Percentiles rank a stretch among this genome's conserved stretches.
These are phyloP conservation scores for Epichloe sp. DNA, from an alignment of 2,329 filamentous ascomycete species.

Conservation along the genomic window DNA sequence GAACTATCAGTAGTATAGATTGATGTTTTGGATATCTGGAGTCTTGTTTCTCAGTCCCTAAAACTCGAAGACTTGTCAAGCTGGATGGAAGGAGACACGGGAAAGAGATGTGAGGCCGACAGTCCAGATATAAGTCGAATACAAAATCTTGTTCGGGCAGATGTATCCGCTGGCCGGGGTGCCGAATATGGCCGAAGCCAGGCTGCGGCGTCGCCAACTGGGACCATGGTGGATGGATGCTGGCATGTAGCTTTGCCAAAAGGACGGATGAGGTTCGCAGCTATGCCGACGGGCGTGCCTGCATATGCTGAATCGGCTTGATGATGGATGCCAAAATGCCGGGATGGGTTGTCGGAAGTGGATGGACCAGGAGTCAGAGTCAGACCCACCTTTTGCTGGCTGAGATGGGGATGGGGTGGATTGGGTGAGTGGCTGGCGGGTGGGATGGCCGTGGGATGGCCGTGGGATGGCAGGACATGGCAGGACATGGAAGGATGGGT, in stretches of 20 bases:
- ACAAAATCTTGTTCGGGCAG: neutral
- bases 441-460: neutral
- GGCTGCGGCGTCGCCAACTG: neutral
- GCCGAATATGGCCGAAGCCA: neutral
- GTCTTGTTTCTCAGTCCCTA: conserved; percentile 11
- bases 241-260: conserved; percentile 2
- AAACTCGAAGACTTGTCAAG: conserved; percentile 6
- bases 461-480: too few species aligned
- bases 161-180: neutral
- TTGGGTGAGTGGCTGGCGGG: neutral
- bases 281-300: conserved; percentile 1
- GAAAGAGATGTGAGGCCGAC: conserved; percentile 8
- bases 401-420: neutral
- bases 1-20: conserved; percentile 13
- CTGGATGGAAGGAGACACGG: neutral
- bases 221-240: neutral
- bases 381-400: neutral
- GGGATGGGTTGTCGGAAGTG: conserved; percentile 3
- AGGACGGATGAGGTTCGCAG: conserved; percentile 1
- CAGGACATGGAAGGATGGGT: neutral
- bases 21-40: conserved; percentile 13
- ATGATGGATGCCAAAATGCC: conserved; percentile 2
- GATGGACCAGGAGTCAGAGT: neutral
- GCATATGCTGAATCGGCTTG: conserved; percentile 1
- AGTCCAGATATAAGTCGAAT: conserved; percentile 7